These are phyloP conservation scores for Pascua guehoae DNA, from an alignment of 1,284 basidiomycete genomes.

Conservation along the genomic window DNA sequence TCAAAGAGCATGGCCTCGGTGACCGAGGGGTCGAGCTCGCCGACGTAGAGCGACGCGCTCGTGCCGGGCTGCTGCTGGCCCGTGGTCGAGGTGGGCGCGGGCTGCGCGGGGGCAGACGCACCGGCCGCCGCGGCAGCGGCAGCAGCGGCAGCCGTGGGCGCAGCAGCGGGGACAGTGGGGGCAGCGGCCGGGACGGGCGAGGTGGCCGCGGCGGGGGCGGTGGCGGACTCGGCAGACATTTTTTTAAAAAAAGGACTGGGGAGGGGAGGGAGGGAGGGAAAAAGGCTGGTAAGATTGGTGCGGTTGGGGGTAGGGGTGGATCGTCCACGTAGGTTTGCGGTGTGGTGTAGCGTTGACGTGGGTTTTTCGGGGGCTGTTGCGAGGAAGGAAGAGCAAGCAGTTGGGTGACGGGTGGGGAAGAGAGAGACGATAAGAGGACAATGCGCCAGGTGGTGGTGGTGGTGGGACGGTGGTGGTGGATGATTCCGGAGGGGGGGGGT, in stretches of 20 bases:
- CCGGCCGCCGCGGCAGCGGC: slow-evolving; percentile 26
- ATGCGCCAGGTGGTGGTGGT: too few species aligned
- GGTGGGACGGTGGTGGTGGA: background rate
- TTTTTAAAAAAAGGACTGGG: slow-evolving; percentile 1
- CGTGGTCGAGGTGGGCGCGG: slow-evolving; percentile 56
- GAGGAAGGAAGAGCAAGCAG: background rate
- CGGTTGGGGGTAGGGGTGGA: slow-evolving; percentile 12
- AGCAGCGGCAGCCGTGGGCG: slow-evolving; percentile 26
- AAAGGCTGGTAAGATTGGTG: slow-evolving; percentile 7
- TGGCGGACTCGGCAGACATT: slow-evolving; percentile 35
- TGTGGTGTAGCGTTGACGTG: slow-evolving; percentile 21
- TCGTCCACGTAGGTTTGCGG: slow-evolving; percentile 23
- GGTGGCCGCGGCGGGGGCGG: slow-evolving; percentile 28
- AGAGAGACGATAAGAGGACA: background rate
- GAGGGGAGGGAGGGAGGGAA: background rate
- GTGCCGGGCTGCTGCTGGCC: slow-evolving; percentile 63
- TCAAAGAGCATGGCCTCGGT: slow-evolving; percentile 99
- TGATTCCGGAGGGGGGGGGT: too few species aligned
- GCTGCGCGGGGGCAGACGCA: slow-evolving; percentile 38
- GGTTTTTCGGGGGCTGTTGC: slow-evolving; percentile 21
- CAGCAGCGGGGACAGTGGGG: slow-evolving; percentile 20
- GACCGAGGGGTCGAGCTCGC: slow-evolving; percentile 95
- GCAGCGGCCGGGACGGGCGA: slow-evolving; percentile 23
- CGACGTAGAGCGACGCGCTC: slow-evolving; percentile 95
- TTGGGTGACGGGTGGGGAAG: slow-evolving; percentile 1